phyloP scores from a whole-genome alignment of 176 grass and related monocot genomes.

The Oryza officinalis region DNA sequence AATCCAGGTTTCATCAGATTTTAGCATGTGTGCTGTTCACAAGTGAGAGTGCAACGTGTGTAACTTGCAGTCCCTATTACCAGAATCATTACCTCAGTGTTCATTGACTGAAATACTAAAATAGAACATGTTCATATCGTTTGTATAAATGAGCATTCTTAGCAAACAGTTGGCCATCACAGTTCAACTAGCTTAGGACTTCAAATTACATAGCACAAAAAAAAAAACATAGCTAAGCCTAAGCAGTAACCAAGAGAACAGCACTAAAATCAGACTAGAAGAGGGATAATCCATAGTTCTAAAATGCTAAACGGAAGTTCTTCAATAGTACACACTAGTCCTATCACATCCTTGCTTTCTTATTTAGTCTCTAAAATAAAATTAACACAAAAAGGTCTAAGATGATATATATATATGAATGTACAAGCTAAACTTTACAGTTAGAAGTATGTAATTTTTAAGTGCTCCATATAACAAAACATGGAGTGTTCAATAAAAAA shows the following conservation, averaged over 20 bases:
- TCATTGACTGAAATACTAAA: background rate
- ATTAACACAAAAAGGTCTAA: too few relatives aligned
- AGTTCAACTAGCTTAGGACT: background rate
- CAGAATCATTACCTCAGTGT: background rate
- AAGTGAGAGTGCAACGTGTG: background rate
- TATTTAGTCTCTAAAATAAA: background rate
- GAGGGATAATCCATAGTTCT: too few relatives aligned
- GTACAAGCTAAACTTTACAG: too few relatives aligned
- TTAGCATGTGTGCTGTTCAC: background rate
- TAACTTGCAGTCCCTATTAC: background rate
- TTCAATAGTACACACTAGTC: background rate
- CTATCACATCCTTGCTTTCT: background rate
- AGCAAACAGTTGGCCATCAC: background rate
- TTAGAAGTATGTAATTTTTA: too few relatives aligned
- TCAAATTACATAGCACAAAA: background rate
- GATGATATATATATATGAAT: too few relatives aligned
- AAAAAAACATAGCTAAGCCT: background rate
- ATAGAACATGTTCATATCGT: background rate
- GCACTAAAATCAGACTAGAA: background rate
- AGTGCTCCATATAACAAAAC: too few relatives aligned
- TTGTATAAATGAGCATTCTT: background rate
- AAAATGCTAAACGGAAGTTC: background rate
- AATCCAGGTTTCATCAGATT: constrained; percentile 18
- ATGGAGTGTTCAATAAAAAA: too few relatives aligned
- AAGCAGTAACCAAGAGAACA: background rate